These are phyloP conservation scores for Xylaria venustula DNA, from an alignment of 495 filamentous ascomycete species.

Conservation along the genomic window DNA sequence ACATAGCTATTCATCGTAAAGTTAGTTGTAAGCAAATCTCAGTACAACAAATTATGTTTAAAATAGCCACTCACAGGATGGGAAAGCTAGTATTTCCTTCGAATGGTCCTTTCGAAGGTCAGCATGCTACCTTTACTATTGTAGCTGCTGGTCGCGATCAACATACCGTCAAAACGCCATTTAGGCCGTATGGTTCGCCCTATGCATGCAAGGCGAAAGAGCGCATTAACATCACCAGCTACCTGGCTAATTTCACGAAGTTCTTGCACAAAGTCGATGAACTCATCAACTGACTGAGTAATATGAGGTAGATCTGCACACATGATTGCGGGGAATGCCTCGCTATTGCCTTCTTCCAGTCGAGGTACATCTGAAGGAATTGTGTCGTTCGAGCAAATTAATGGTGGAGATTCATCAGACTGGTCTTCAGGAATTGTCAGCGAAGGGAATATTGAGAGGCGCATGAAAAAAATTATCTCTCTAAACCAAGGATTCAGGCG, in stretches of 20 bases:
- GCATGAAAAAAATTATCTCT: too few species aligned
- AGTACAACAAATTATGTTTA: neutral
- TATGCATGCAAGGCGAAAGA: slow-evolving; percentile 54
- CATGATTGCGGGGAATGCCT: slow-evolving; percentile 56
- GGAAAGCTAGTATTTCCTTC: slow-evolving; percentile 50
- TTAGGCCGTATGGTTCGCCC: slow-evolving; percentile 57
- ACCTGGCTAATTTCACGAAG: slow-evolving; percentile 47
- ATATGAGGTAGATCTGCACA: slow-evolving; percentile 60
- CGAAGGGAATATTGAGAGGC: too few species aligned
- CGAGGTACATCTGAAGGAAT: slow-evolving; percentile 28
- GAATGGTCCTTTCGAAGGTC: slow-evolving; percentile 34
- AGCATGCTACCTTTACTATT: neutral
- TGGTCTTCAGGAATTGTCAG: slow-evolving; percentile 19
- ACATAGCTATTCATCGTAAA: slow-evolving; percentile 31
- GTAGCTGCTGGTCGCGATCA: neutral
- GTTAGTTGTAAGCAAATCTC: neutral
- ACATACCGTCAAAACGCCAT: slow-evolving; percentile 52
- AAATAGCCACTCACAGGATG: slow-evolving; percentile 34
- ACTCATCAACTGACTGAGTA: slow-evolving; percentile 38
- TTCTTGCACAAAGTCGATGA: slow-evolving; percentile 44
- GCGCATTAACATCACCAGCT: slow-evolving; percentile 59
- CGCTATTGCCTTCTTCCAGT: slow-evolving; percentile 42
- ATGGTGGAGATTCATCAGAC: slow-evolving; percentile 31
- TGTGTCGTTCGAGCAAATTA: slow-evolving; percentile 36
- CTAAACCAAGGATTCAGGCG: too few species aligned